Evolutionary conservation across 306 rosid species (phyloP), one percentile per base, ranked within the genome.

Genomic region (Cucurbita ficifolia): DNA sequence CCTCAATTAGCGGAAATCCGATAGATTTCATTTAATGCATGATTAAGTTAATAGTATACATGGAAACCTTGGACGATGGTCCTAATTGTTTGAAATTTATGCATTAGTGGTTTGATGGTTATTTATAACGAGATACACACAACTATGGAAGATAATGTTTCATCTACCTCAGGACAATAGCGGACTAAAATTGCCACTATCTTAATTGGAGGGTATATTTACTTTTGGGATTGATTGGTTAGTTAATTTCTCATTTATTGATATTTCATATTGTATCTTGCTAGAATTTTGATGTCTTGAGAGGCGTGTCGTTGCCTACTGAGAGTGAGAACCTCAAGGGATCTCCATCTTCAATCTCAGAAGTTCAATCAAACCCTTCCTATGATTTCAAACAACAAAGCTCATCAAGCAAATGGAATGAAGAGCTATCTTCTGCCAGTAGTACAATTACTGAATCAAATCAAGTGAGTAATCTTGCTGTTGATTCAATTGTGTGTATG

Each of bases 391-490:
- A 84, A 75, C 97, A 93, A 78, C 87, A 79, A 84, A 87, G 96
- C 84, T 89, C 96, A 49, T 84, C 92, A 75, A 87, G 92, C 88
- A 88, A 86, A 77, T 87, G 97, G 97, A 95, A 87, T 54, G 99
- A 89, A 72, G 99, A 95, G 79, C 86, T 89, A 70, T 91, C 97
- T 73, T 84, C 91, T 29, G 77, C 91, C 81, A 86, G 96, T 81
- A 87, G 99, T 81, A 77, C 86, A 77, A 78, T 95, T 74, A 87
- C 99, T 48, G 99, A 94, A 79, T 84, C 97, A 82, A 94, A 89
- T 69, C 97, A 83, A 78, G 96, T 88, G 36, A 92, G 98, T 78
- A 92, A 90, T 79, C 87, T 94, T 75, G 82, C 84, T 76, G 82
- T 86, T 74, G 86, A 88, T 83, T 81, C 91, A 19, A 89, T 86